phyloP scores from a whole-genome alignment of 306 rosid genomes.

The Corylus heterophylla region DNA sequence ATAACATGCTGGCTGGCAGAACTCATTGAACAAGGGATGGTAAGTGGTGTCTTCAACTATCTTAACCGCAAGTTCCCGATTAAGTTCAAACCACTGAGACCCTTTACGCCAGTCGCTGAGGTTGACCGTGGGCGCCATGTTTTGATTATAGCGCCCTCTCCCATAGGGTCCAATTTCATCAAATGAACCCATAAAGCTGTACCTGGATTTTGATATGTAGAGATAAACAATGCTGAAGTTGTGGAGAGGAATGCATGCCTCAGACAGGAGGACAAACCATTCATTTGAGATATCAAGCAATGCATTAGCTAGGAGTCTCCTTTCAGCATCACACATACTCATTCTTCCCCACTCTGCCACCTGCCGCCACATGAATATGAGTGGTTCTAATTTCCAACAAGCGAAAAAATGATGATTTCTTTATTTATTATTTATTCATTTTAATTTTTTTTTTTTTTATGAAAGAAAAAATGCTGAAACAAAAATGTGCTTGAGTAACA shows the following conservation, averaged over 20 bases:
- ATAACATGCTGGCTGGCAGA: slow-evolving; percentile 81
- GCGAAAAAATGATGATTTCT: background rate
- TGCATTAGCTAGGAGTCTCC: slow-evolving; percentile 93
- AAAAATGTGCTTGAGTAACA: slow-evolving; percentile 18
- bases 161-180: slow-evolving; percentile 93
- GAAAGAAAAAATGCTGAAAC: background rate
- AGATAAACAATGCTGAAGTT: slow-evolving; percentile 72
- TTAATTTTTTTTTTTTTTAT: background rate
- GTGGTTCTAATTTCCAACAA: background rate
- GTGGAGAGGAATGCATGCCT: slow-evolving; percentile 91
- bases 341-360: slow-evolving; percentile 95
- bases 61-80: slow-evolving; percentile 64
- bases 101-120: slow-evolving; percentile 91
- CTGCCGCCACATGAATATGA: slow-evolving; percentile 37
- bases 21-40: slow-evolving; percentile 70
- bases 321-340: slow-evolving; percentile 97
- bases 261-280: slow-evolving; percentile 92
- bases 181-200: slow-evolving; percentile 85
- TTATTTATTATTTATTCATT: background rate
- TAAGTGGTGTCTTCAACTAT: slow-evolving; percentile 67
- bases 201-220: slow-evolving; percentile 70
- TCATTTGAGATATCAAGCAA: slow-evolving; percentile 91
- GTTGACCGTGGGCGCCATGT: slow-evolving; percentile 88
- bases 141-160: slow-evolving; percentile 78
- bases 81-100: slow-evolving; percentile 92